These are phyloP conservation scores for Cryphonectria radicalis DNA, from an alignment of 2,329 filamentous ascomycete genomes.

Conservation along the genomic window DNA sequence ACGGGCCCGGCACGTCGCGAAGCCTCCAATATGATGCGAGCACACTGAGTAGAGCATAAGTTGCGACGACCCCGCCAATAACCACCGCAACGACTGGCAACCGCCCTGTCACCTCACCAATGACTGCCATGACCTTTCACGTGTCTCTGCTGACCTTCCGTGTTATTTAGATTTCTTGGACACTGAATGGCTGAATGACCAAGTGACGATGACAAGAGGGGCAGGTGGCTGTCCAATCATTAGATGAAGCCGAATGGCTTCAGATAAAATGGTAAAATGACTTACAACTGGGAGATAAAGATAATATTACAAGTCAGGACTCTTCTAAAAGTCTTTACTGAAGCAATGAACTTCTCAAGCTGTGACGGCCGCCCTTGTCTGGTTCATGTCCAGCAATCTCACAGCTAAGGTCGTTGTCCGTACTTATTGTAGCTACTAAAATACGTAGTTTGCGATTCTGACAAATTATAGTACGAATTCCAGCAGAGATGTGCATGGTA, in stretches of 20 bases:
- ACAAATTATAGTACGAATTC: background rate
- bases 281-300: background rate
- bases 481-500: background rate
- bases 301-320: background rate
- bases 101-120: background rate
- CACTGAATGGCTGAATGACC: too few relatives aligned
- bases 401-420: background rate
- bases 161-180: background rate
- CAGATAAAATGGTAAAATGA: background rate
- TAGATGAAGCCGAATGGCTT: background rate
- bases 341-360: background rate
- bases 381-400: background rate
- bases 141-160: too few relatives aligned
- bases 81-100: background rate
- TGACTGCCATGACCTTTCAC: background rate
- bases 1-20: slow-evolving; percentile 33
- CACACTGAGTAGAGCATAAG: background rate
- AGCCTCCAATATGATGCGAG: slow-evolving; percentile 28
- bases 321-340: background rate
- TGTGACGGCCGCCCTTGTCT: background rate
- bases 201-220: background rate
- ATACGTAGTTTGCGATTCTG: background rate
- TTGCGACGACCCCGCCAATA: background rate
- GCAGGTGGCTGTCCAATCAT: background rate
- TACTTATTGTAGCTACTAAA: background rate